These are phyloP conservation scores for Geosmithia putterillii DNA, from an alignment of 2,329 filamentous ascomycete genomes.

Conservation along the genomic window DNA sequence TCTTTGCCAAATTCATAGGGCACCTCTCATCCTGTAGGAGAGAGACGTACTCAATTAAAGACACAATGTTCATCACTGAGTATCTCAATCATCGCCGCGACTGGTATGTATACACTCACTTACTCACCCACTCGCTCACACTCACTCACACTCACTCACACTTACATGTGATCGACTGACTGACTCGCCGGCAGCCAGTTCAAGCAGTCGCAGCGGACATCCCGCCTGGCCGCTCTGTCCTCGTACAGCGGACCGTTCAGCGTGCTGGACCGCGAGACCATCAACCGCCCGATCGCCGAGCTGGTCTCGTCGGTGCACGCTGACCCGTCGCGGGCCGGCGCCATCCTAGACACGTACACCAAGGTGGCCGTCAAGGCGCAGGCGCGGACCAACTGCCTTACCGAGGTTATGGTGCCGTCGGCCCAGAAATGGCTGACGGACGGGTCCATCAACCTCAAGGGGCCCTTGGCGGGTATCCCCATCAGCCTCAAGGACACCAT, in stretches of 20 bases:
- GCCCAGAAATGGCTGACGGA: slow-evolving; percentile 60
- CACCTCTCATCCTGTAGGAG: too few species aligned
- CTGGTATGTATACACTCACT: slow-evolving; percentile 1
- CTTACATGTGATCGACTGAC: slow-evolving; percentile 4
- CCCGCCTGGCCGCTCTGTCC: slow-evolving; percentile 55
- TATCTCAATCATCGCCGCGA: slow-evolving; percentile 3
- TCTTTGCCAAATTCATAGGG: too few species aligned
- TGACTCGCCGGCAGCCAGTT: slow-evolving; percentile 43
- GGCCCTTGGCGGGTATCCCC: slow-evolving; percentile 77
- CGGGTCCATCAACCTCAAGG: slow-evolving; percentile 56
- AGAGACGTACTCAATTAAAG: not conserved
- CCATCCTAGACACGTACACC: slow-evolving; percentile 74
- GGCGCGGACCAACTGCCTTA: slow-evolving; percentile 77
- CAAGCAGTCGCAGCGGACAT: slow-evolving; percentile 66
- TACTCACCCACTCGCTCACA: too few species aligned
- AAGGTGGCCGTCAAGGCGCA: slow-evolving; percentile 80
- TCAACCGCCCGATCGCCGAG: slow-evolving; percentile 62
- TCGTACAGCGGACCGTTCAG: slow-evolving; percentile 57
- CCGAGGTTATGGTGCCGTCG: slow-evolving; percentile 70
- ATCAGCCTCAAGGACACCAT: slow-evolving; percentile 75
- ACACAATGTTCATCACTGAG: slow-evolving; percentile 3
- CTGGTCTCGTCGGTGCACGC: slow-evolving; percentile 69
- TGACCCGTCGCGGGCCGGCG: slow-evolving; percentile 49
- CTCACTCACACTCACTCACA: too few species aligned
- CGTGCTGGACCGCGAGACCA: slow-evolving; percentile 49